Conservation (phyloP, 2,329 filamentous ascomycete genomes). For the Zymoseptoria brevis region DNA sequence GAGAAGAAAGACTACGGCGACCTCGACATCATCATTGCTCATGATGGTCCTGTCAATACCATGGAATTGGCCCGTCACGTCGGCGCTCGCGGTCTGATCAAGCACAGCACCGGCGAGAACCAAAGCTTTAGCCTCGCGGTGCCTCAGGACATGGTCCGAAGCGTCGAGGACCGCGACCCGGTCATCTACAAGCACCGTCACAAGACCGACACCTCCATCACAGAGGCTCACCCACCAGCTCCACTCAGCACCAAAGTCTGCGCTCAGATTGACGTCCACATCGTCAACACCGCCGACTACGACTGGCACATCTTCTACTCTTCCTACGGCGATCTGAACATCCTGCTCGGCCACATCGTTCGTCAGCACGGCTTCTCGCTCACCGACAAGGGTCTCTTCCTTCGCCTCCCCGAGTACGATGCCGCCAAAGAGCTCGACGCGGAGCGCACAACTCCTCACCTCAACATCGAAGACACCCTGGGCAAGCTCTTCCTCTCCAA, state of each 20-base stretch:
- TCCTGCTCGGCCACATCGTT: conserved; percentile 56
- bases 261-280: conserved; percentile 62
- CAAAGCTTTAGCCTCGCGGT: conserved; percentile 20
- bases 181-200: conserved; percentile 11
- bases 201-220: conserved; percentile 3
- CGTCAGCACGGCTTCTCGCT: conserved; percentile 58
- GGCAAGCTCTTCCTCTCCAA: conserved; percentile 53
- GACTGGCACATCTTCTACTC: conserved; percentile 61
- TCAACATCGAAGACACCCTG: conserved; percentile 30
- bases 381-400: conserved; percentile 54
- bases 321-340: conserved; percentile 65
- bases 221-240: background rate
- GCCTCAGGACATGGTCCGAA: conserved; percentile 10
- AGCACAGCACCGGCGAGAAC: conserved; percentile 4
- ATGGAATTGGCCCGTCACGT: conserved; percentile 36
- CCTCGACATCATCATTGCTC: conserved; percentile 59
- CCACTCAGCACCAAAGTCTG: conserved; percentile 19
- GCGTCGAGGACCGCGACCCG: background rate
- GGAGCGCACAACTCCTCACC: background rate
- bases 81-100: conserved; percentile 34
- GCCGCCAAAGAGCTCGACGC: conserved; percentile 39
- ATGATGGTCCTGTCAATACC: conserved; percentile 13
- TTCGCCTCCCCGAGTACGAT: conserved; percentile 64
- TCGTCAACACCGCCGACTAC: conserved; percentile 42
- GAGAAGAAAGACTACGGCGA: conserved; percentile 63